Conservation (phyloP, 2,329 filamentous ascomycete species). For the Ciborinia camelliae region DNA sequence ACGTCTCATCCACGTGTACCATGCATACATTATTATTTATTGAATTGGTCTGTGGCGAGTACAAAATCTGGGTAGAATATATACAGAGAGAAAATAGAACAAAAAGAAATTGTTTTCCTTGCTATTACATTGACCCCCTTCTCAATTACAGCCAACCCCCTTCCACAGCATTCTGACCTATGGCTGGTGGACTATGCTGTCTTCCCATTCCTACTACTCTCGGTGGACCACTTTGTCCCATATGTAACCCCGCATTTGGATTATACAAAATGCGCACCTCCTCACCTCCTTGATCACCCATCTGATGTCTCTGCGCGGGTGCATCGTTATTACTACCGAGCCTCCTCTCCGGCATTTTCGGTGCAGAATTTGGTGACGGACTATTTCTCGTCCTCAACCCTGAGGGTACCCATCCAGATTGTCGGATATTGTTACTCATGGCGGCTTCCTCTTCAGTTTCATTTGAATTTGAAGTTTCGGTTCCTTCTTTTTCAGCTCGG, state of each 20-base stretch:
- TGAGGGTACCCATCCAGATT: constrained; percentile 7
- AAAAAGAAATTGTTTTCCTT: background rate
- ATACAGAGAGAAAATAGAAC: background rate
- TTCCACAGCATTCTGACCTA: background rate
- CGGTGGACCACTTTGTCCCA: background rate
- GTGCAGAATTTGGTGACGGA: background rate
- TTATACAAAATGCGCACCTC: background rate
- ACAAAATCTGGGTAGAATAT: too few species aligned
- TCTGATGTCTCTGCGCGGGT: background rate
- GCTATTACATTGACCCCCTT: background rate
- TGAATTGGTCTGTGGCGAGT: background rate
- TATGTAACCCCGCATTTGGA: background rate
- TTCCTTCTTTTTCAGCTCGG: background rate
- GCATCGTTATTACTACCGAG: background rate
- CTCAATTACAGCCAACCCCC: background rate
- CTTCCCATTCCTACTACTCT: background rate
- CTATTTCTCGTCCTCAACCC: background rate
- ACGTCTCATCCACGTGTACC: background rate
- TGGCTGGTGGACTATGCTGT: background rate
- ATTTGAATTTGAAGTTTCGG: background rate
- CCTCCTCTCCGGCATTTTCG: background rate
- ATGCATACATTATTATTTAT: background rate
- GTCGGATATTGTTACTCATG: background rate
- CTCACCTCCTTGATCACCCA: background rate
- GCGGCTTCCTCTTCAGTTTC: background rate